phyloP scores from a whole-genome alignment of 345 rosid genomes.

The Hibiscus mutabilis region DNA sequence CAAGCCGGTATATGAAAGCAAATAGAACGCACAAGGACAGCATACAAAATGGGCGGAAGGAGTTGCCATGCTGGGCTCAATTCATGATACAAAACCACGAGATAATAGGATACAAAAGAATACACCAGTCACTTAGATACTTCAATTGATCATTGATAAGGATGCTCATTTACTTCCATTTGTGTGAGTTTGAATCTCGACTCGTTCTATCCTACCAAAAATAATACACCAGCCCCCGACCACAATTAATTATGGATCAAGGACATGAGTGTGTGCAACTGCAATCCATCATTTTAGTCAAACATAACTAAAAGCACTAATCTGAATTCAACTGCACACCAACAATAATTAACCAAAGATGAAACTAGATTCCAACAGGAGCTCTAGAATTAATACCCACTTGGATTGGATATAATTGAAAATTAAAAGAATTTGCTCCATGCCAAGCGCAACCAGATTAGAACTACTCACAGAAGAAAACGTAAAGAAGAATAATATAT shows the following conservation, averaged over 20 bases:
- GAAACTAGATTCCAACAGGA: background rate
- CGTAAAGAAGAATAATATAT: background rate
- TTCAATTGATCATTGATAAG: background rate
- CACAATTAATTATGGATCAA: background rate
- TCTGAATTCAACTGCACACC: background rate
- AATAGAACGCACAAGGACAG: no score
- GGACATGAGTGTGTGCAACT: background rate
- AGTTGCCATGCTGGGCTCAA: background rate
- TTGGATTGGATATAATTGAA: background rate
- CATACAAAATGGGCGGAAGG: no score
- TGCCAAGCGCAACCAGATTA: background rate
- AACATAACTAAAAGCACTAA: background rate
- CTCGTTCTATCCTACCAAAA: no score
- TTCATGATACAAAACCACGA: background rate
- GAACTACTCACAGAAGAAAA: background rate
- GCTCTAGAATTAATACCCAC: background rate
- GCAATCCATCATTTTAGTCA: background rate
- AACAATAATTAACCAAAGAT: background rate
- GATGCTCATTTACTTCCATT: background rate
- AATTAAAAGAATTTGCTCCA: background rate
- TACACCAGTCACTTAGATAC: background rate
- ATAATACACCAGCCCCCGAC: background rate
- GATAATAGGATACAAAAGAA: background rate
- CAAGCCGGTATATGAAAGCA: no score
- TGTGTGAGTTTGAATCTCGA: no score